These are phyloP conservation scores for Pleurotus platypus DNA, from an alignment of 768 basidiomycete species.

Conservation along the genomic window DNA sequence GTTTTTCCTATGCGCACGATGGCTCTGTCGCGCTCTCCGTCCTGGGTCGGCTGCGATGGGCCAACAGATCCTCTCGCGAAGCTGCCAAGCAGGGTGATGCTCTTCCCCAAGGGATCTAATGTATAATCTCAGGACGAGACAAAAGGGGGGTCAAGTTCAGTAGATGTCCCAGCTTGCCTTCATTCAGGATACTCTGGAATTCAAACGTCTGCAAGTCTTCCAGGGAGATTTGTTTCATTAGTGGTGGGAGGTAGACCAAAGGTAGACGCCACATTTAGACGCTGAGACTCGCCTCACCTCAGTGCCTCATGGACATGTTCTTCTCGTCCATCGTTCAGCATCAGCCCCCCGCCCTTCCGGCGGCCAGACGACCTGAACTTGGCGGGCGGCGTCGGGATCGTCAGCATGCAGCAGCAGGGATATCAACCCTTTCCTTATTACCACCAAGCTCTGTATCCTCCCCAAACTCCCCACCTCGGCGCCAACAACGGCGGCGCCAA, in stretches of 20 bases:
- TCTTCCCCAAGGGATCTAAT: slow-evolving; percentile 57
- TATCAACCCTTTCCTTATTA: slow-evolving; percentile 15
- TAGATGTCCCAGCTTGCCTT: slow-evolving; percentile 26
- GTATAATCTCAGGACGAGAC: too few species aligned
- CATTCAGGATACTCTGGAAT: slow-evolving; percentile 54
- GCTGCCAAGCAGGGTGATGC: slow-evolving; percentile 65
- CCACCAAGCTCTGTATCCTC: slow-evolving; percentile 12
- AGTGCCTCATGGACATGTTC: background rate
- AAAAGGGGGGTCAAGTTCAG: background rate
- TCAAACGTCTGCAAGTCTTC: slow-evolving; percentile 28
- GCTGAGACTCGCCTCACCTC: background rate
- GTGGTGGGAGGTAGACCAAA: background rate
- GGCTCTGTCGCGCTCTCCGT: slow-evolving; percentile 35
- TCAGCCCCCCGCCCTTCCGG: background rate
- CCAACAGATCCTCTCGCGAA: slow-evolving; percentile 31
- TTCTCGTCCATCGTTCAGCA: background rate
- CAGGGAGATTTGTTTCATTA: background rate
- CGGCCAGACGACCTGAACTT: background rate
- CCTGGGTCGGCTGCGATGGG: slow-evolving; percentile 9
- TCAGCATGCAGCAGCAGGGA: background rate
- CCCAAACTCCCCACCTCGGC: slow-evolving; percentile 33
- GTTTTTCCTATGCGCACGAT: slow-evolving; percentile 81
- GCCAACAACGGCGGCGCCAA: slow-evolving; percentile 28
- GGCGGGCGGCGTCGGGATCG: background rate
- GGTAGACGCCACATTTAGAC: background rate